Evolutionary conservation across 768 basidiomycete species (phyloP), one percentile per base, ranked within the genome.

Genomic region (Amanita pseudoporphyria): DNA sequence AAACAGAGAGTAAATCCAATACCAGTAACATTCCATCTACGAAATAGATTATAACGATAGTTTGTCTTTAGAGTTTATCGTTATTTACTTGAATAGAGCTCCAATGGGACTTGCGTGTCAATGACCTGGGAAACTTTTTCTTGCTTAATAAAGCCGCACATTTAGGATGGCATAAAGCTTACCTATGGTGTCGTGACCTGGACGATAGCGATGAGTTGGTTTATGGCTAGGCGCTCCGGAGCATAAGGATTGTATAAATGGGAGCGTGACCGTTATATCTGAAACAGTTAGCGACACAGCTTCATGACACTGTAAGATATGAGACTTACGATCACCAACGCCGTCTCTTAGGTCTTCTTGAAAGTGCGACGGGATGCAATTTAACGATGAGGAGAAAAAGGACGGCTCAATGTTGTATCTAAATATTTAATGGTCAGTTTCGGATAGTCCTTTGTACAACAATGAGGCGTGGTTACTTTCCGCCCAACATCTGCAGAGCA

Each of bases 311-410:
- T 14, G 45, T 16, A 10, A 24, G 22, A 31, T n/a, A n/a, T n/a
- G 19, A 9, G 14, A 48, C 78, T 56, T 53, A 82, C 78, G 80
- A 62, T 82, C 81, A 56, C 77, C 72, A 46, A 63, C 33, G 4
- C 64, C 62, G n/a, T 57, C 56, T 3, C 54, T 31, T 0, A 71
- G 51, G 40, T 69, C 72, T 53, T 81, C 80, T 53, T 80, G 74
- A 47, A 76, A 84, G 48, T 80, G 72, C 0, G 79, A 77, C 1
- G 82, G 82, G 53, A 82, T 84, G 79, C 79, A 81, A 52, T 78
- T 81, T 2, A 80, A 54, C 9, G 78, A 78, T 0, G 81, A 81
- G 0, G 79, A 80, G 56, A 76, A 83, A 62, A 79, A 83, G 58
- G 82, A 83, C 0, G 81, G 81, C 54, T 83, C 81, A 43, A 82